Evolutionary conservation across 164 flowering plant species (phyloP).

Genomic region (Tetracentron sinense): DNA sequence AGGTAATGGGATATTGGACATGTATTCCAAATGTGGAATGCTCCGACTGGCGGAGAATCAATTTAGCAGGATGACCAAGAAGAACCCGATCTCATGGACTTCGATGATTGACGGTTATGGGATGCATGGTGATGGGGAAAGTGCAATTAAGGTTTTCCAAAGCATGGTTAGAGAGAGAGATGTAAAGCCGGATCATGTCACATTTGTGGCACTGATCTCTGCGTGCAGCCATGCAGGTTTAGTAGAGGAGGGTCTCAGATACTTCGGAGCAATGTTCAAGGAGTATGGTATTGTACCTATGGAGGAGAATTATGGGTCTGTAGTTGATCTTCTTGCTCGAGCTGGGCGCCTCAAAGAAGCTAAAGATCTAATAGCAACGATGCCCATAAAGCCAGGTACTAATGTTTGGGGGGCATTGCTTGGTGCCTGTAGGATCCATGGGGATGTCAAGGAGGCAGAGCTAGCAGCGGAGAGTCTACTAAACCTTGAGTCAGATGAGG

Average conservation of each 20-base stretch:
- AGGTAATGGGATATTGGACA: slow-evolving; percentile 33
- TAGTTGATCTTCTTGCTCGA: too few relatives aligned
- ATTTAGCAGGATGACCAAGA: slow-evolving; percentile 19
- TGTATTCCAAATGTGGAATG: slow-evolving; percentile 39
- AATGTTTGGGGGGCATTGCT: too few relatives aligned
- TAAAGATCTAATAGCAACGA: slow-evolving; percentile 15
- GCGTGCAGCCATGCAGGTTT: slow-evolving; percentile 32
- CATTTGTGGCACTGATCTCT: slow-evolving; percentile 29
- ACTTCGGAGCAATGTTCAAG: slow-evolving; percentile 17
- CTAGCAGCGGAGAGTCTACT: slow-evolving; percentile 11
- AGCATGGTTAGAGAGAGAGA: slow-evolving; percentile 14
- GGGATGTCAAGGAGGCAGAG: slow-evolving; percentile 22
- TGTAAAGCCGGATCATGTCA: slow-evolving; percentile 25
- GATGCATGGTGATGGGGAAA: slow-evolving; percentile 24
- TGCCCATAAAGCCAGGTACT: slow-evolving; percentile 25
- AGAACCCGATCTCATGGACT: slow-evolving; percentile 25
- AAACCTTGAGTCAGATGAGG: slow-evolving; percentile 19
- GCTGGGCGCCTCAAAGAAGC: slow-evolving; percentile 28
- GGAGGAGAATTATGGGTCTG: slow-evolving; percentile 23
- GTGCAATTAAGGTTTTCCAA: slow-evolving; percentile 19
- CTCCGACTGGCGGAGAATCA: slow-evolving; percentile 11
- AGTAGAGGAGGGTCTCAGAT: slow-evolving; percentile 25
- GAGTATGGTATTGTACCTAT: slow-evolving; percentile 18
- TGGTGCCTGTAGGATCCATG: slow-evolving; percentile 28
- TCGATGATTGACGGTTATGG: slow-evolving; percentile 30